These are phyloP conservation scores for Picochlorum costavermella DNA, from an alignment of 139 green algal genomes.

Conservation along the genomic window DNA sequence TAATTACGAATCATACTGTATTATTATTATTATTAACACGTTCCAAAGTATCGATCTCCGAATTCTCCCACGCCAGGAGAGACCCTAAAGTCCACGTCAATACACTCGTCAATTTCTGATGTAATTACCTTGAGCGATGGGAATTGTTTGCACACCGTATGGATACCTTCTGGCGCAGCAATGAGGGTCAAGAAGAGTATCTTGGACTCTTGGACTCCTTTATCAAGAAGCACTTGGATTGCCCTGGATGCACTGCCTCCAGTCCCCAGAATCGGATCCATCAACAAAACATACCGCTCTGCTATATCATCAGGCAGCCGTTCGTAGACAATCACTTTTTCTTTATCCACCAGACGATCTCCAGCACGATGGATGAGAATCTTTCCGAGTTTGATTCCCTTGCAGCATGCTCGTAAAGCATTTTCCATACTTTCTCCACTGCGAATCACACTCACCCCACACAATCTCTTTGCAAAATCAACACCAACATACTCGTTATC, in stretches of 20 bases:
- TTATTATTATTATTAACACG: neutral
- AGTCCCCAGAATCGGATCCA: slow-evolving; percentile 90
- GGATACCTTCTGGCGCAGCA: slow-evolving; percentile 83
- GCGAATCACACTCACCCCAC: slow-evolving; percentile 91
- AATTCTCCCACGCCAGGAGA: slow-evolving; percentile 79
- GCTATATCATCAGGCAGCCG: slow-evolving; percentile 93
- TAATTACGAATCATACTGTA: neutral
- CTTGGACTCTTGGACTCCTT: slow-evolving; percentile 74
- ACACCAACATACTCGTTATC: slow-evolving; percentile 82
- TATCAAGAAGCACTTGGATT: slow-evolving; percentile 77
- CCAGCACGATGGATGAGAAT: slow-evolving; percentile 80
- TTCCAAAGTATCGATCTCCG: slow-evolving; percentile 60
- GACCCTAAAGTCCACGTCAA: slow-evolving; percentile 69
- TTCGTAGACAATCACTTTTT: slow-evolving; percentile 85
- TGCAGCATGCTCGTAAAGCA: slow-evolving; percentile 91
- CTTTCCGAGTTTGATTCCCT: slow-evolving; percentile 98
- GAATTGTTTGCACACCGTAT: slow-evolving; percentile 59
- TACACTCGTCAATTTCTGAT: slow-evolving; percentile 84
- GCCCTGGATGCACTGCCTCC: slow-evolving; percentile 59
- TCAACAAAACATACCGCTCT: slow-evolving; percentile 82
- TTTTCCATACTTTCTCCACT: slow-evolving; percentile 94
- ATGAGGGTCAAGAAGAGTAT: slow-evolving; percentile 94
- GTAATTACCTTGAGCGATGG: slow-evolving; percentile 77
- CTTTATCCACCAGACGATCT: slow-evolving; percentile 22
- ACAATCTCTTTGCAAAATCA: slow-evolving; percentile 90